These are phyloP conservation scores for Vaccinium corymbosum DNA, from an alignment of 148 eudicot genomes.

Conservation along the genomic window DNA sequence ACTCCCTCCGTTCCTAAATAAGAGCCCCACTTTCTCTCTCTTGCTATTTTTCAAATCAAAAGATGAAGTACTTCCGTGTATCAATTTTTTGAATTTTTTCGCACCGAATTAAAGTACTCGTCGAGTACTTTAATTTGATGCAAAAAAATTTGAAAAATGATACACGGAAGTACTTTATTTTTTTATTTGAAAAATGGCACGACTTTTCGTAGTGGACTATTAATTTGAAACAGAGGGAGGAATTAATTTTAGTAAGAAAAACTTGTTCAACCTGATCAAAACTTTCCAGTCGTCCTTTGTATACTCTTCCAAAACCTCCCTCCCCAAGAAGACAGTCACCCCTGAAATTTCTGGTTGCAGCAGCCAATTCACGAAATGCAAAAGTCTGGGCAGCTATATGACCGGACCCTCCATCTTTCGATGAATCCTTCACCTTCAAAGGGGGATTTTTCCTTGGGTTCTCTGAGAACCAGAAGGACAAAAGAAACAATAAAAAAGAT, in stretches of 20 bases:
- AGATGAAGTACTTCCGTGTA: too few relatives aligned
- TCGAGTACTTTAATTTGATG: too few relatives aligned
- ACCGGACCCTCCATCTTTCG: slow-evolving; percentile 32
- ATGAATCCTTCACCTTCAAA: slow-evolving; percentile 21
- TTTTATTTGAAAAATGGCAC: too few relatives aligned
- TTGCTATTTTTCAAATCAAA: too few relatives aligned
- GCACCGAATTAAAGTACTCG: too few relatives aligned
- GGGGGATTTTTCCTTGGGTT: slow-evolving; percentile 21
- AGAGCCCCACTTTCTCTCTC: too few relatives aligned
- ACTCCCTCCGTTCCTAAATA: too few relatives aligned
- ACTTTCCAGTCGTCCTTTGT: slow-evolving; percentile 51
- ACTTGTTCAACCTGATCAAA: slow-evolving; percentile 37
- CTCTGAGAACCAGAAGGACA: slow-evolving; percentile 16
- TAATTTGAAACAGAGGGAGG: too few relatives aligned
- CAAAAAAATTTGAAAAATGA: too few relatives aligned
- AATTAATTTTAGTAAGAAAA: neutral
- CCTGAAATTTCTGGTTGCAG: slow-evolving; percentile 53
- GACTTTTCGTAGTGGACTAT: too few relatives aligned
- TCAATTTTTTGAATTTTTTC: too few relatives aligned
- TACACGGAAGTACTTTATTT: too few relatives aligned
- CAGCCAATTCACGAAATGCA: slow-evolving; percentile 50
- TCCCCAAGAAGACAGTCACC: slow-evolving; percentile 49
- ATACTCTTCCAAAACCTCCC: slow-evolving; percentile 65
- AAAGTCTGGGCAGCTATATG: slow-evolving; percentile 49
- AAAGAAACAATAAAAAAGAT: neutral